Base-by-base conservation (phyloP, 1,284 basidiomycete genomes). In the Fistulinella cinereoalba region DNA sequence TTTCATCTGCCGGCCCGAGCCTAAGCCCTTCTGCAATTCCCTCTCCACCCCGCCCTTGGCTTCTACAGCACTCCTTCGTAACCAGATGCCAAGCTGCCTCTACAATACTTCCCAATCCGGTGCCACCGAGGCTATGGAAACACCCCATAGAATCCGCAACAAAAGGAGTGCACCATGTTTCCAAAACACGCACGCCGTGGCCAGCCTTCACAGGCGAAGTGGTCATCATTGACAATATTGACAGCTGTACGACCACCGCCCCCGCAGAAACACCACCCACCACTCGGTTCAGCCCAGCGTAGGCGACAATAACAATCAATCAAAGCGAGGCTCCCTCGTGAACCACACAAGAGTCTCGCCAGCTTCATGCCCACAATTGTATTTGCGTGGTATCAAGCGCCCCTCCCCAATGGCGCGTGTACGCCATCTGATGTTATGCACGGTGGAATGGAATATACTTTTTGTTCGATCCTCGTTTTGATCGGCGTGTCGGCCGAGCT, bases 31-130 rank as follows among this genome's bases (percentile, higher is more conserved):
- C n/a, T n/a, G n/a, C n/a, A n/a, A n/a, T n/a, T n/a, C n/a, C n/a
- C n/a, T n/a, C n/a, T n/a, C n/a, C n/a, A n/a, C n/a, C n/a, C n/a
- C n/a, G n/a, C n/a, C n/a, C n/a, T n/a, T n/a, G n/a, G n/a, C n/a
- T n/a, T n/a, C n/a, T n/a, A n/a, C n/a, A n/a, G n/a, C n/a, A n/a
- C n/a, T n/a, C n/a, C n/a, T n/a, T n/a, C n/a, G n/a, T n/a, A n/a
- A n/a, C n/a, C 51, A 39, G 36, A 41, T n/a, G 49, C 49, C 54
- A 53, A 53, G 44, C 44, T 29, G 18, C 13, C 18, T 21, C 8
- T n/a, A 29, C 36, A 40, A 42, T 55, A 23, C 32, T 21, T 25
- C 37, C 25, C 21, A 23, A 36, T 21, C 49, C 13, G 49, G 27
- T 37, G 43, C 21, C 46, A 50, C 41, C 46, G 38, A 54, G 52